These are phyloP conservation scores for Saccharomycopsis crataegensis DNA, from an alignment of 1,139 yeast genomes.

Conservation along the genomic window DNA sequence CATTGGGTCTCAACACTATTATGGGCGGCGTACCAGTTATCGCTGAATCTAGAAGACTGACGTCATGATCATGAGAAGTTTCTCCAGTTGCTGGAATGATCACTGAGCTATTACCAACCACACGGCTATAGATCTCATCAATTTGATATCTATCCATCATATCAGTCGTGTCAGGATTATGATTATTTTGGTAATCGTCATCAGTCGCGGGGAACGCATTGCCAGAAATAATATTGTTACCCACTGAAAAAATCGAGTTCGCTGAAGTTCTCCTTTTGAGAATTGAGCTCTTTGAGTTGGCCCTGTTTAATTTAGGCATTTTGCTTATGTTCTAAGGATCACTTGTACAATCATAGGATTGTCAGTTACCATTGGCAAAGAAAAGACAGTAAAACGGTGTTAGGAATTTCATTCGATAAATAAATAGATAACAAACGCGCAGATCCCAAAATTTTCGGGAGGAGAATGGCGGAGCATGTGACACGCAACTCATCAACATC, in stretches of 20 bases:
- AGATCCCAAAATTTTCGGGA: too few relatives aligned
- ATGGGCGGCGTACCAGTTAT: not conserved
- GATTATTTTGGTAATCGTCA: not conserved
- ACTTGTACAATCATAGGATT: too few relatives aligned
- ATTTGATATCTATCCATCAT: slow-evolving; percentile 2
- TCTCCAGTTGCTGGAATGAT: slow-evolving; percentile 16
- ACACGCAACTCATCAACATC: too few relatives aligned
- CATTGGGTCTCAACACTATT: too few relatives aligned
- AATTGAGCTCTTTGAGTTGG: slow-evolving; percentile 1
- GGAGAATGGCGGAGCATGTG: too few relatives aligned
- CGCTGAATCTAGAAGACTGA: slow-evolving; percentile 1
- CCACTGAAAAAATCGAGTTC: not conserved
- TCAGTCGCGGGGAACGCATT: not conserved
- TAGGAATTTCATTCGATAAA: too few relatives aligned
- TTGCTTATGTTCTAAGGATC: not conserved
- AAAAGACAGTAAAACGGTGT: too few relatives aligned
- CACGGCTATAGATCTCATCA: slow-evolving; percentile 11
- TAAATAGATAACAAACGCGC: too few relatives aligned
- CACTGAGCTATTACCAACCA: slow-evolving; percentile 13
- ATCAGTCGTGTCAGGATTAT: not conserved
- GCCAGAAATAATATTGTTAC: not conserved
- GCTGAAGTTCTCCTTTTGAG: slow-evolving; percentile 4
- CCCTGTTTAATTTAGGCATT: not conserved
- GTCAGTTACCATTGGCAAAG: too few relatives aligned
- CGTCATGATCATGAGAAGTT: slow-evolving; percentile 5